These are phyloP conservation scores for Paraphoma chrysanthemicola DNA, from an alignment of 2,329 filamentous ascomycete species.

Conservation along the genomic window DNA sequence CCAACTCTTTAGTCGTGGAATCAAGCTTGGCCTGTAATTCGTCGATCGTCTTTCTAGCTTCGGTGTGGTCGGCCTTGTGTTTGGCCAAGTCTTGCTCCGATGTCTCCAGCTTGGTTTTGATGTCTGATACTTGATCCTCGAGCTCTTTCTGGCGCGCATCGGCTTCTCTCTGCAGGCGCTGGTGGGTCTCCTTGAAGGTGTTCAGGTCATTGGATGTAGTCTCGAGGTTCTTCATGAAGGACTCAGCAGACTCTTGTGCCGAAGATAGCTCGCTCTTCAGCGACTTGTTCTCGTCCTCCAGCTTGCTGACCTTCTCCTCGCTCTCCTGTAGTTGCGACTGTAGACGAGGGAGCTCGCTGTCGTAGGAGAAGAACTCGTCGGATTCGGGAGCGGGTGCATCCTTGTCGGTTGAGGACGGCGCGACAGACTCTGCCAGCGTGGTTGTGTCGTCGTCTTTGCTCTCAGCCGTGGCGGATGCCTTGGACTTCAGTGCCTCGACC, in stretches of 20 bases:
- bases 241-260: slow-evolving; percentile 69
- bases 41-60: slow-evolving; percentile 51
- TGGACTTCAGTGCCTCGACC: slow-evolving; percentile 60
- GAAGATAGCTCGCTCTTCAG: slow-evolving; percentile 75
- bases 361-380: slow-evolving; percentile 91
- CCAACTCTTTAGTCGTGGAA: slow-evolving; percentile 55
- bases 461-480: slow-evolving; percentile 21
- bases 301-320: slow-evolving; percentile 71
- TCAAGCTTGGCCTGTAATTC: slow-evolving; percentile 42
- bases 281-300: slow-evolving; percentile 72
- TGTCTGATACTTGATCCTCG: slow-evolving; percentile 31
- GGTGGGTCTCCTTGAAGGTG: slow-evolving; percentile 60
- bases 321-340: slow-evolving; percentile 76
- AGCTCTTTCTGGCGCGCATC: slow-evolving; percentile 39
- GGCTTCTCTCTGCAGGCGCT: slow-evolving; percentile 47
- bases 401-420: slow-evolving; percentile 33
- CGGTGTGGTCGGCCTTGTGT: slow-evolving; percentile 49
- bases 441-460: slow-evolving; percentile 35
- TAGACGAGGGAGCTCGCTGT: slow-evolving; percentile 83
- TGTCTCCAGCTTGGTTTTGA: slow-evolving; percentile 39
- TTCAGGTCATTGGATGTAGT: slow-evolving; percentile 70
- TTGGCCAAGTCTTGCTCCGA: slow-evolving; percentile 56
- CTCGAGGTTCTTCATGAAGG: slow-evolving; percentile 66
- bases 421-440: slow-evolving; percentile 31
- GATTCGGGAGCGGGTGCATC: slow-evolving; percentile 30